Evolutionary conservation across 2,329 filamentous ascomycete genomes (phyloP).

Genomic region (Dactylellina sp.): DNA sequence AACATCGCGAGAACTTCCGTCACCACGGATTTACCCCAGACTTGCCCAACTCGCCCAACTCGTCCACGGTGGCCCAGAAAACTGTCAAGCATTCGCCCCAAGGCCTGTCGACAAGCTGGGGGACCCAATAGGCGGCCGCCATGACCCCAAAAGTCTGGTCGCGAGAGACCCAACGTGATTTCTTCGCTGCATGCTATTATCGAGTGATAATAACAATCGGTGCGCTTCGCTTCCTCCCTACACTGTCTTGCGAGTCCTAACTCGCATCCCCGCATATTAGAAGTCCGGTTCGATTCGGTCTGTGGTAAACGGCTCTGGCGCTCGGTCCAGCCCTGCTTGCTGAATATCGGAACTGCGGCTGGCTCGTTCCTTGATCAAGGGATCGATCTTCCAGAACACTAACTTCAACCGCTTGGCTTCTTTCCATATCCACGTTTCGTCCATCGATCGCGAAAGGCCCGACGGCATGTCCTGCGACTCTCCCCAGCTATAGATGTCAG

Average conservation of each 20-base stretch:
- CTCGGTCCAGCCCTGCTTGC: slow-evolving; percentile 47
- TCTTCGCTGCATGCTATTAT: slow-evolving; percentile 14
- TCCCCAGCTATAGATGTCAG: slow-evolving; percentile 48
- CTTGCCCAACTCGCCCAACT: slow-evolving; percentile 41
- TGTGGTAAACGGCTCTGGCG: slow-evolving; percentile 41
- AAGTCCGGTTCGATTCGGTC: slow-evolving; percentile 38
- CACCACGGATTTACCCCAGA: slow-evolving; percentile 45
- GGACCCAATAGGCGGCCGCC: slow-evolving; percentile 31
- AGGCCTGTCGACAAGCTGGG: slow-evolving; percentile 18
- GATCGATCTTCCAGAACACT: slow-evolving; percentile 55
- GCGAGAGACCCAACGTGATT: slow-evolving; percentile 32
- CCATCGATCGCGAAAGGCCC: slow-evolving; percentile 41
- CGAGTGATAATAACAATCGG: slow-evolving; percentile 43
- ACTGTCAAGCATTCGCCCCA: not conserved
- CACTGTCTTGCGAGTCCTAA: slow-evolving; percentile 29
- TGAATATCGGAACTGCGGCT: slow-evolving; percentile 55
- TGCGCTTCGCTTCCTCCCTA: slow-evolving; percentile 33
- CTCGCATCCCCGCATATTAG: slow-evolving; percentile 45
- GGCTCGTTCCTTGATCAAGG: slow-evolving; percentile 53
- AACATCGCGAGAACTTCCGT: slow-evolving; percentile 18
- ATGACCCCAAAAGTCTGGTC: slow-evolving; percentile 51
- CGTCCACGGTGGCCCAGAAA: slow-evolving; percentile 22
- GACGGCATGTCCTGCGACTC: slow-evolving; percentile 46
- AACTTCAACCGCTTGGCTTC: slow-evolving; percentile 38
- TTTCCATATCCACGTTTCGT: slow-evolving; percentile 48